Base-by-base conservation (phyloP, 2,329 filamentous ascomycete genomes). In the Microthyrium microscopicum region DNA sequence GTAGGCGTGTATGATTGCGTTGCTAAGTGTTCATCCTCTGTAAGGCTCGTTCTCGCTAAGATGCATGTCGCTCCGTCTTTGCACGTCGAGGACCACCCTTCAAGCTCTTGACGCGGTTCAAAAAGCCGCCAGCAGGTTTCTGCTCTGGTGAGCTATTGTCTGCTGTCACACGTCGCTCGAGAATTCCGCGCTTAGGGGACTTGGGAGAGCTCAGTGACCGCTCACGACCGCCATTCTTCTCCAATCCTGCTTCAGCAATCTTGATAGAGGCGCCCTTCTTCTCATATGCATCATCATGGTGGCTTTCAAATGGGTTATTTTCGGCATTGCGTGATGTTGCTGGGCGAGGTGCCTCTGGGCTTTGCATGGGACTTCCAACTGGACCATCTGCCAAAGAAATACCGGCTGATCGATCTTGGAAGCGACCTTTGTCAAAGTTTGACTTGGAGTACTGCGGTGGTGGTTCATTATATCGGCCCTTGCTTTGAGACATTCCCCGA, bases 71-170 rank as follows among this genome's bases (percentile, higher is more conserved):
- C n/a, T n/a, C n/a, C n/a, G n/a, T n/a, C n/a, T n/a, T n/a, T n/a
- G n/a, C n/a, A n/a, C n/a, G n/a, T n/a, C n/a, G n/a, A n/a, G n/a
- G 66, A 20, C 72, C 71, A 32, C 77, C 76, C 61, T 82, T 85
- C 55, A 89, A 58, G 54, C 77, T 83, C 66, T 81, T 84, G 60
- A 89, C 81, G 35, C 82, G 70, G 33, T 70, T 79, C 40, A 91
- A 52, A 40, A 91, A 75, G 2, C 80, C 77, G 29, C 68, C 68
- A 28, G 60, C 57, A 30, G 53, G 53, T 48, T 62, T 60, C 7
- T 16, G 16, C 19, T 34, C 38, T 20, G 18, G 16, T n/a, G 18
- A 22, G 43, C 37, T 45, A 41, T 20, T 39, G 47, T 40, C 31
- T 48, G 48, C 13, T 48, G 77, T 83, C 3, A 64, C 53, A 43